These are phyloP conservation scores for Cunninghamia lanceolata DNA, from an alignment of 75 land plant species.

Conservation along the genomic window DNA sequence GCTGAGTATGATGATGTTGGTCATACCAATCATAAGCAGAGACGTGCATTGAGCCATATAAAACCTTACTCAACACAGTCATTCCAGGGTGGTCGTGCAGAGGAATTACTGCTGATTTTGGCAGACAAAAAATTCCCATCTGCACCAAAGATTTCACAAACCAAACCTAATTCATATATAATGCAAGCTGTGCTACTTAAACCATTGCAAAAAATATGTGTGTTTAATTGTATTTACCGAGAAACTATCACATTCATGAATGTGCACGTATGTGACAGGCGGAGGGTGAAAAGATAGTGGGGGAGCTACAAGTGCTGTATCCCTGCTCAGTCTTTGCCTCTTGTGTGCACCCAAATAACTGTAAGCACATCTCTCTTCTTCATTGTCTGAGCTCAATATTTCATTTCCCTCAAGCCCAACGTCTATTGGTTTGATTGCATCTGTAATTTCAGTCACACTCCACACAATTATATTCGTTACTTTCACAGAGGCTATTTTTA, in stretches of 20 bases:
- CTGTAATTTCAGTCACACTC: not conserved
- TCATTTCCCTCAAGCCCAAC: not conserved
- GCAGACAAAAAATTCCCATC: conserved; percentile 78
- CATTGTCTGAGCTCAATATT: no score
- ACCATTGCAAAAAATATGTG: no score
- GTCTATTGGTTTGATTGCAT: not conserved
- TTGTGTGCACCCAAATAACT: not conserved
- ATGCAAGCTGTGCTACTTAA: no score
- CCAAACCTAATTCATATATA: not conserved
- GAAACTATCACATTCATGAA: conserved; percentile 20
- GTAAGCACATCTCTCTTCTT: not conserved
- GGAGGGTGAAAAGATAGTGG: not conserved
- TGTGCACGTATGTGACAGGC: conserved; percentile 17
- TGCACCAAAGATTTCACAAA: not conserved
- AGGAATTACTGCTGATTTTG: conserved; percentile 85
- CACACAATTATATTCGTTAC: not conserved
- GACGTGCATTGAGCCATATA: conserved; percentile 91
- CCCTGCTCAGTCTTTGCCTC: not conserved
- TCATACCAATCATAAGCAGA: conserved; percentile 87
- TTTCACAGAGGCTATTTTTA: no score
- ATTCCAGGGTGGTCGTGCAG: conserved; percentile 94
- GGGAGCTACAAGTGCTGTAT: not conserved
- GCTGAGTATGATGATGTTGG: not conserved
- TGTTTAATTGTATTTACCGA: conserved; percentile 4
- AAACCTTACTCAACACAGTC: conserved; percentile 90